Evolutionary conservation across 371 early-diverging fungal species (phyloP).

Genomic region (Apophysomyces trapeziformis): DNA sequence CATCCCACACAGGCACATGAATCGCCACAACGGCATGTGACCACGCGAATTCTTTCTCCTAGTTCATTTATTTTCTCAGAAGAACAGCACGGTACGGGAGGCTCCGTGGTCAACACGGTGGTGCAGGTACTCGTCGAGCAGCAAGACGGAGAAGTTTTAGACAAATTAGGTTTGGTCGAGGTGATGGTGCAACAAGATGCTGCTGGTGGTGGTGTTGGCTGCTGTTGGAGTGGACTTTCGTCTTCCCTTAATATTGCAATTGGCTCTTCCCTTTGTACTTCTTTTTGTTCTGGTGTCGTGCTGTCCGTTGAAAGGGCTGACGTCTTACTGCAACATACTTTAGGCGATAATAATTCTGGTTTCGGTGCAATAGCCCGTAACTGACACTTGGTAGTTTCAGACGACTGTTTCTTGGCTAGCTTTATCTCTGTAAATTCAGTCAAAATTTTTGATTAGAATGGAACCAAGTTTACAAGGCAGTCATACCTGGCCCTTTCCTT

Average conservation of each 20-base stretch:
- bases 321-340: background rate
- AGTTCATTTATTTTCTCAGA: conserved; percentile 32
- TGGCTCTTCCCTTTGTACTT: background rate
- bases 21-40: conserved; percentile 56
- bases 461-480: background rate
- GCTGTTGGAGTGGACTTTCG: background rate
- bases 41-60: conserved; percentile 37
- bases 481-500: background rate
- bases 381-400: background rate
- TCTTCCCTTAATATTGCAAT: background rate
- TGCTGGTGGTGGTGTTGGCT: conserved; percentile 8
- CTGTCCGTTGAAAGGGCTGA: background rate
- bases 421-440: background rate
- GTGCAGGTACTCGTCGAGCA: background rate
- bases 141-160: background rate
- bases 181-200: conserved; percentile 5
- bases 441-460: background rate
- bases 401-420: background rate
- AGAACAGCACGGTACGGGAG: conserved; percentile 27
- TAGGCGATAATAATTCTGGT: background rate
- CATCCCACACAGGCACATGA: conserved; percentile 52
- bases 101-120: background rate
- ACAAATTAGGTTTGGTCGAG: background rate
- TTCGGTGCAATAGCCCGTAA: conserved; percentile 26
- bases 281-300: conserved; percentile 1